phyloP scores from a whole-genome alignment of 441 rosid species.

The Bruguiera hainesii region DNA sequence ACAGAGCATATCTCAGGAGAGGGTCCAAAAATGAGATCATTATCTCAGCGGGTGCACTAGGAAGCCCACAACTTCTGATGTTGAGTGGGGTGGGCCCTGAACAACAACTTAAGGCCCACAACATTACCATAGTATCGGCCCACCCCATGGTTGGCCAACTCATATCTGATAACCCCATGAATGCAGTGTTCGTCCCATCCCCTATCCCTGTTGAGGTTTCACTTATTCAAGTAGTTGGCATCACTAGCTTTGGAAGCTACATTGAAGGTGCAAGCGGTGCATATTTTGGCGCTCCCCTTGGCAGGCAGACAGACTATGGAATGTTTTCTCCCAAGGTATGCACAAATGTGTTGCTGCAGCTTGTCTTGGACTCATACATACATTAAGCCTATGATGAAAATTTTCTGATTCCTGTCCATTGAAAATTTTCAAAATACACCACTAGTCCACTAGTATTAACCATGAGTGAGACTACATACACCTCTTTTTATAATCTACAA shows the following conservation, averaged over 20 bases:
- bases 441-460: no score
- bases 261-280: slow-evolving; percentile 79
- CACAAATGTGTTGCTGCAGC: neutral
- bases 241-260: slow-evolving; percentile 64
- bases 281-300: slow-evolving; percentile 31
- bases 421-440: no score
- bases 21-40: slow-evolving; percentile 56
- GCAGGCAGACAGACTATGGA: slow-evolving; percentile 39
- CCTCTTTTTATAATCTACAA: no score
- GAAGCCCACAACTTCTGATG: slow-evolving; percentile 87
- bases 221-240: slow-evolving; percentile 80
- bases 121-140: slow-evolving; percentile 55
- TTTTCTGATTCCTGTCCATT: no score
- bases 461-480: no score
- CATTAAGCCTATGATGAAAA: neutral
- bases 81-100: slow-evolving; percentile 84
- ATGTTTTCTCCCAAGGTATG: slow-evolving; percentile 67
- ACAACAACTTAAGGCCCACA: slow-evolving; percentile 46
- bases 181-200: slow-evolving; percentile 71
- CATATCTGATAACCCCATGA: slow-evolving; percentile 92
- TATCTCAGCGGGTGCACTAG: slow-evolving; percentile 67
- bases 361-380: neutral
- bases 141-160: slow-evolving; percentile 75
- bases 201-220: slow-evolving; percentile 78
- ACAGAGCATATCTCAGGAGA: slow-evolving; percentile 53